These are phyloP conservation scores for Coemansia sp. DNA, from an alignment of 192 early-diverging fungal genomes.

Conservation along the genomic window DNA sequence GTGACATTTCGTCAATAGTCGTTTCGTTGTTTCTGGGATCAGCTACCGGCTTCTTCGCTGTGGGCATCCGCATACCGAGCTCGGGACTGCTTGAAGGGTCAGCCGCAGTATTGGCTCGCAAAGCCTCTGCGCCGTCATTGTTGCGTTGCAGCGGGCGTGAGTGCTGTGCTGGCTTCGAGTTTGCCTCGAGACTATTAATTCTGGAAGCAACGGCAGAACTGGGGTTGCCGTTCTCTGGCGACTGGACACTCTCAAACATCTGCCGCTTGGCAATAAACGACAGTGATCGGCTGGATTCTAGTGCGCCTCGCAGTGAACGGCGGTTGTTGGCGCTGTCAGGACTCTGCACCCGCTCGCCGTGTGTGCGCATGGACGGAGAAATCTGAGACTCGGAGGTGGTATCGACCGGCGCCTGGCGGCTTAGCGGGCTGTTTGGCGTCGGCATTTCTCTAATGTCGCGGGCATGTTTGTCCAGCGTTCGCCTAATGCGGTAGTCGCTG, in stretches of 20 bases:
- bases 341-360: not conserved
- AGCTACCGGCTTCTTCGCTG: not conserved
- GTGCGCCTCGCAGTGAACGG: not conserved
- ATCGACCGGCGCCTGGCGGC: not conserved
- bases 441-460: conserved; percentile 1
- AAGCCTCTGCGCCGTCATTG: not conserved
- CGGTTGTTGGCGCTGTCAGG: not conserved
- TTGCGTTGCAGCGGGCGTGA: not conserved
- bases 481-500: conserved; percentile 37
- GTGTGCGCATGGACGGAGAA: not conserved
- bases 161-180: not conserved
- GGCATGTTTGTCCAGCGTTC: conserved; percentile 13
- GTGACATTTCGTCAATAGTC: not conserved
- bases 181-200: not conserved
- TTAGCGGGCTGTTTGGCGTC: not conserved
- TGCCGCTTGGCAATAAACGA: conserved; percentile 14
- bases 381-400: not conserved
- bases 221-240: not conserved
- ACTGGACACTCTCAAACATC: conserved; percentile 7
- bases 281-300: not conserved
- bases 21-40: not conserved
- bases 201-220: too few species aligned
- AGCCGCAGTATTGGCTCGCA: not conserved
- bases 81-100: conserved; percentile 15
- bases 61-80: conserved; percentile 13